Conservation (phyloP, 176 grass and related monocot genomes). For the Microstegium vimineum region DNA sequence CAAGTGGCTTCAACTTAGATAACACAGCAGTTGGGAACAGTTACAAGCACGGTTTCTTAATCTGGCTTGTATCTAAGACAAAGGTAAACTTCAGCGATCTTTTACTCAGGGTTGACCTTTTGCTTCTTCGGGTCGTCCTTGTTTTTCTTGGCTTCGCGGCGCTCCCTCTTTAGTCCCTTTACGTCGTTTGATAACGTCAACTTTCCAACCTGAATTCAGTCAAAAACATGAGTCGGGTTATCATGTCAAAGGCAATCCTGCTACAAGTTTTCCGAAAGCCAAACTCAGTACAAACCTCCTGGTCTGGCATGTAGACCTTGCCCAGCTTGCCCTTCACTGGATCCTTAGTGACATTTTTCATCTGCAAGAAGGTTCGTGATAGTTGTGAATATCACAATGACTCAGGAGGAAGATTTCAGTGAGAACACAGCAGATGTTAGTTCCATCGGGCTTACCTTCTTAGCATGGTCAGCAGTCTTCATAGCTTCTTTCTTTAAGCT, state of each 20-base stretch:
- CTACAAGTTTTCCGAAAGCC: background rate
- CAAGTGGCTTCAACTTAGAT: background rate
- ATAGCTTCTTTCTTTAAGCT: constrained; percentile 82
- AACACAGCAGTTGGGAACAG: background rate
- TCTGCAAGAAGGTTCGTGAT: constrained; percentile 37
- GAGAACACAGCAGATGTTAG: background rate
- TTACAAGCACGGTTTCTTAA: background rate
- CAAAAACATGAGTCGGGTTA: constrained; percentile 15
- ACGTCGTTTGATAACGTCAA: constrained; percentile 50
- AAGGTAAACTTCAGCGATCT: background rate
- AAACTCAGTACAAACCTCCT: constrained; percentile 41
- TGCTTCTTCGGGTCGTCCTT: constrained; percentile 72
- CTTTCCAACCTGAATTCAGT: constrained; percentile 48
- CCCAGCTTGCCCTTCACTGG: constrained; percentile 52
- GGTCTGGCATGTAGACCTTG: constrained; percentile 81
- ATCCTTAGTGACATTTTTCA: constrained; percentile 76
- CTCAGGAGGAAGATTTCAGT: background rate
- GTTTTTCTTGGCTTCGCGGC: constrained; percentile 73
- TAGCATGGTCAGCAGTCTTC: constrained; percentile 56
- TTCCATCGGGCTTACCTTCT: constrained; percentile 46
- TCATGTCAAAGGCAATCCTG: background rate
- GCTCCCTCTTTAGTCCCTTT: constrained; percentile 85
- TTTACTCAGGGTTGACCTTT: constrained; percentile 58
- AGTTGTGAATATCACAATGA: background rate
- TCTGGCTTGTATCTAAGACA: background rate